These are phyloP conservation scores for Amanita exitialis DNA, from an alignment of 768 basidiomycete genomes.

Conservation along the genomic window DNA sequence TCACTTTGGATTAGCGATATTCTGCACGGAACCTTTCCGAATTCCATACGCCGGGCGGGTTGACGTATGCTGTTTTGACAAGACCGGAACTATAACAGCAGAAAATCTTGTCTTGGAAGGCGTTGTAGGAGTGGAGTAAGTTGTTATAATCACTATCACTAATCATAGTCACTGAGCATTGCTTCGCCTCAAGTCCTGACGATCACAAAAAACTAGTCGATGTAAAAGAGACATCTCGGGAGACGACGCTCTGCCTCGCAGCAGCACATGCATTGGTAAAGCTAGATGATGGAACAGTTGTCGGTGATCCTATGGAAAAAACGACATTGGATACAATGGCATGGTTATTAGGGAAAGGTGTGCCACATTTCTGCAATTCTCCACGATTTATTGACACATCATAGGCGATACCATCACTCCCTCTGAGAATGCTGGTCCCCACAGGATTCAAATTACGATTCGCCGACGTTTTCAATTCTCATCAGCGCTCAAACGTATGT, in stretches of 20 bases:
- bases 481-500: conserved; percentile 96
- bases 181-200: conserved; percentile 28
- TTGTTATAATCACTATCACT: conserved; percentile 7
- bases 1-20: conserved; percentile 59
- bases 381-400: conserved; percentile 15
- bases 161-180: conserved; percentile 6
- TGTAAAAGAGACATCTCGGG: conserved; percentile 64
- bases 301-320: conserved; percentile 99
- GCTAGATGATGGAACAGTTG: conserved; percentile 87
- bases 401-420: conserved; percentile 67
- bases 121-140: conserved; percentile 84
- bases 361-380: conserved; percentile 6
- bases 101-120: conserved; percentile 94
- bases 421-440: conserved; percentile 37
- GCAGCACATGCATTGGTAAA: conserved; percentile 92
- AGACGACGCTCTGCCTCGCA: conserved; percentile 83
- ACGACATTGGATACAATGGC: conserved; percentile 86
- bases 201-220: conserved; percentile 63
- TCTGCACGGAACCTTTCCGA: conserved; percentile 98
- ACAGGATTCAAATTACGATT: conserved; percentile 57
- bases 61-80: conserved; percentile 98
- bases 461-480: conserved; percentile 96
- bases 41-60: conserved; percentile 94
- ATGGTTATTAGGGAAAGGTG: conserved; percentile 74
- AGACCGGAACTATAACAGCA: conserved; percentile 97